These are phyloP conservation scores for Ascochyta viciae-villosae DNA, from an alignment of 2,329 filamentous ascomycete genomes.

Conservation along the genomic window DNA sequence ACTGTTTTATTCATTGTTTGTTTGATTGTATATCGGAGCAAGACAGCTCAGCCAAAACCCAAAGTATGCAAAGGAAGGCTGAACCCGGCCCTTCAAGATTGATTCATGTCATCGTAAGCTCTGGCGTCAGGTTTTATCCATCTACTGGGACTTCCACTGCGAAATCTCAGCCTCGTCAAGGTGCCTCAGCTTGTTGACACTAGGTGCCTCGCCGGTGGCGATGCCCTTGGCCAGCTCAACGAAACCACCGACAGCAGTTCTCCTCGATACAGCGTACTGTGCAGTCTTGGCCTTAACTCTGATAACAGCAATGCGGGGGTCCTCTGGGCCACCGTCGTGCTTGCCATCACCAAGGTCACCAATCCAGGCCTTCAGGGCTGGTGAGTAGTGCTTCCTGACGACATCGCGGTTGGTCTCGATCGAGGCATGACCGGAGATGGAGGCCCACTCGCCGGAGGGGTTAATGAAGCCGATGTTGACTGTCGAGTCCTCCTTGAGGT, in stretches of 20 bases:
- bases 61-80: not conserved
- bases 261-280: conserved; percentile 71
- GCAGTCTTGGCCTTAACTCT: conserved; percentile 75
- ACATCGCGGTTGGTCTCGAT: conserved; percentile 73
- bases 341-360: conserved; percentile 80
- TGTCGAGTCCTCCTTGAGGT: conserved; percentile 73
- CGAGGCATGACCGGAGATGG: conserved; percentile 74
- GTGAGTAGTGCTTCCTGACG: conserved; percentile 74
- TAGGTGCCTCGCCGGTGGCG: conserved; percentile 73
- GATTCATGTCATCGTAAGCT: conserved; percentile 2
- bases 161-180: conserved; percentile 61
- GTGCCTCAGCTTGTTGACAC: conserved; percentile 78
- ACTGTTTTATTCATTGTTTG: conserved; percentile 16
- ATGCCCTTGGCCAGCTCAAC: conserved; percentile 78
- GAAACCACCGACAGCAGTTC: conserved; percentile 68
- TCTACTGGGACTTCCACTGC: conserved; percentile 46
- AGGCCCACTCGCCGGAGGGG: conserved; percentile 81
- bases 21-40: conserved; percentile 1
- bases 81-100: not conserved
- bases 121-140: not conserved
- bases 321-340: conserved; percentile 81
- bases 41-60: not conserved
- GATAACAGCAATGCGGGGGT: conserved; percentile 84
- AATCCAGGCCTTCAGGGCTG: conserved; percentile 80
- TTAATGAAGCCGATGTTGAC: conserved; percentile 86